These are phyloP conservation scores for Thelephora aurantiotincta DNA, from an alignment of 768 basidiomycete species.

Conservation along the genomic window DNA sequence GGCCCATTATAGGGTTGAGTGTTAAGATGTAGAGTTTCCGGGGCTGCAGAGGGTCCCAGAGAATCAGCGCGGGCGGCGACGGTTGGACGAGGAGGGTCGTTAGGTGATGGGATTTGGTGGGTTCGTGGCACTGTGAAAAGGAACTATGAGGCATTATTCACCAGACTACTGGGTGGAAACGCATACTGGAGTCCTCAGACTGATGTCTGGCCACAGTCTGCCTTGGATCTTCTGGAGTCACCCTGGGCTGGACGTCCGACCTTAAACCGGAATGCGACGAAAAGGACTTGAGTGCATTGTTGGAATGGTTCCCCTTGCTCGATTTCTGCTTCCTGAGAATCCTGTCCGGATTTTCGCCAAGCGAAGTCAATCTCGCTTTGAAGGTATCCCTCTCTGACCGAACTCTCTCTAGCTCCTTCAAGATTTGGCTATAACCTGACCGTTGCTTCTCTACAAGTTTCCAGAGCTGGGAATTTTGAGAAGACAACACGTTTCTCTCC, in stretches of 20 bases:
- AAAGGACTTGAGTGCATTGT: constrained; percentile 16
- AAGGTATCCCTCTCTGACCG: constrained; percentile 65
- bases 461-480: constrained; percentile 88
- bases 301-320: constrained; percentile 16
- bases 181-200: constrained; percentile 25
- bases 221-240: constrained; percentile 2
- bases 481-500: constrained; percentile 68
- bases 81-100: too few relatives aligned
- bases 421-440: constrained; percentile 60
- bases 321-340: constrained; percentile 14
- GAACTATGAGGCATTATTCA: too few relatives aligned
- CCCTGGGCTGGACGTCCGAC: constrained; percentile 6
- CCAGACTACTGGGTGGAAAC: too few relatives aligned
- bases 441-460: constrained; percentile 91
- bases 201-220: constrained; percentile 18
- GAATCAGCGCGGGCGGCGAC: too few relatives aligned
- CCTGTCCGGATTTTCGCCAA: constrained; percentile 33
- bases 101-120: too few relatives aligned
- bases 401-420: constrained; percentile 79
- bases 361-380: constrained; percentile 20
- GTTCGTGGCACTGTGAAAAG: too few relatives aligned
- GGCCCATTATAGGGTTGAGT: too few relatives aligned
- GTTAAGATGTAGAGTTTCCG: too few relatives aligned
- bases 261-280: constrained; percentile 18
- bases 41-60: too few relatives aligned